A percentile compares a stretch with the other conserved stretches of the same genome.
Conservation (phyloP, 2,329 filamentous ascomycete genomes). For the Aschersonia sp. region DNA sequence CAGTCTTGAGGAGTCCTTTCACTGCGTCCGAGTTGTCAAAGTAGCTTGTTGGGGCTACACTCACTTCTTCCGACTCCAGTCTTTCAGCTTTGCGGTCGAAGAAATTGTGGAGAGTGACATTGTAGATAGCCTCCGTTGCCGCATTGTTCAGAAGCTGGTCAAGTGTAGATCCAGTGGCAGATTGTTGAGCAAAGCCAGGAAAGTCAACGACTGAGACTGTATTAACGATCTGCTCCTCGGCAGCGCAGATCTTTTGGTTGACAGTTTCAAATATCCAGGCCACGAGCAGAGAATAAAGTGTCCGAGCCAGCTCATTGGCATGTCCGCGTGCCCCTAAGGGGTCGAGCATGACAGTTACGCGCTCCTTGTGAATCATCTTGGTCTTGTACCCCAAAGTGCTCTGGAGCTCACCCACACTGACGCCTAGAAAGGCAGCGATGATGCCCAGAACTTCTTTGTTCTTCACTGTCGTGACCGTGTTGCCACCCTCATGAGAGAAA, state of each 20-base stretch:
- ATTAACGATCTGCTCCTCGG: conserved; percentile 80
- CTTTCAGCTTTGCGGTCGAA: conserved; percentile 90
- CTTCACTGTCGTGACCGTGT: conserved; percentile 72
- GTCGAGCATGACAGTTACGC: conserved; percentile 97
- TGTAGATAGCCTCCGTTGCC: conserved; percentile 82
- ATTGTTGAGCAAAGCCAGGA: conserved; percentile 78
- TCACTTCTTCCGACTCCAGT: conserved; percentile 86
- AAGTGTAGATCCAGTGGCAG: conserved; percentile 68
- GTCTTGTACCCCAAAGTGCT: conserved; percentile 87
- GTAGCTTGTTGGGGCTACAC: conserved; percentile 81
- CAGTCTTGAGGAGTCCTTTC: conserved; percentile 76
- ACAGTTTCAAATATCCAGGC: conserved; percentile 87
- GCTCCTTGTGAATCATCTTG: conserved; percentile 88
- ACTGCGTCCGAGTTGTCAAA: conserved; percentile 96
- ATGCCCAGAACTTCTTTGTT: conserved; percentile 83
- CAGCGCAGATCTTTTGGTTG: conserved; percentile 77
- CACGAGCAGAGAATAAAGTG: conserved; percentile 84
- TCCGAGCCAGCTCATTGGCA: conserved; percentile 85
- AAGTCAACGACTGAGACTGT: conserved; percentile 94
- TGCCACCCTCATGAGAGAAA: conserved; percentile 87
- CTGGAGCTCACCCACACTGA: conserved; percentile 69
- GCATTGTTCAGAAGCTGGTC: conserved; percentile 94
- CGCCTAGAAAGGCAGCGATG: conserved; percentile 87
- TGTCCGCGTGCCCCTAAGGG: conserved; percentile 79
- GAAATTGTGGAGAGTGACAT: conserved; percentile 86